Conservation (phyloP, 805 yeast genomes). For the Suhomyces tanzawaensis region DNA sequence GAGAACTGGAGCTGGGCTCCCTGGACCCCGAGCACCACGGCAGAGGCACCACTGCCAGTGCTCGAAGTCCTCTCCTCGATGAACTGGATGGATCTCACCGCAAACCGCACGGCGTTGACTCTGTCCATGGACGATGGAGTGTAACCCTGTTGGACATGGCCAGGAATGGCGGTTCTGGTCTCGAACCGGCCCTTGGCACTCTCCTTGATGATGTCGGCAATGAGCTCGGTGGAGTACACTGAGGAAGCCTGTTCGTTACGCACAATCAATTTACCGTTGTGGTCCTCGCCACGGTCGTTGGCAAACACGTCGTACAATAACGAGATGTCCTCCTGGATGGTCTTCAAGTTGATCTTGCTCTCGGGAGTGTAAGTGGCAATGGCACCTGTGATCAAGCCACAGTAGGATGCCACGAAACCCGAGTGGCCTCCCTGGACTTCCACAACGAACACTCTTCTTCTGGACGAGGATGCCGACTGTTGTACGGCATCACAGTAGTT, state of each 20-base stretch:
- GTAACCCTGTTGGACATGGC: conserved; percentile 98
- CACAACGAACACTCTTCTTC: conserved; percentile 92
- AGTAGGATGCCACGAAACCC: conserved; percentile 87
- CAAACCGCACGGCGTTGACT: conserved; percentile 83
- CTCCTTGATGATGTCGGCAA: conserved; percentile 80
- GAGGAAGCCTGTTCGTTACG: conserved; percentile 81
- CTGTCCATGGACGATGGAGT: conserved; percentile 94
- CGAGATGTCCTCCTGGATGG: conserved; percentile 73
- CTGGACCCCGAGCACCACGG: conserved; percentile 68
- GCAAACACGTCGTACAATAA: conserved; percentile 66
- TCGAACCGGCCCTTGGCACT: conserved; percentile 78
- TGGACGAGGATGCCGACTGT: conserved; percentile 90
- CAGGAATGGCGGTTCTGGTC: conserved; percentile 93
- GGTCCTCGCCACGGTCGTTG: conserved; percentile 71
- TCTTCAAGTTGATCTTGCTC: conserved; percentile 63
- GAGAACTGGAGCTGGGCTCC: conserved; percentile 64
- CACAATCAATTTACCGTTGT: conserved; percentile 82
- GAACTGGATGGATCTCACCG: conserved; percentile 85
- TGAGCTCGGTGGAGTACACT: conserved; percentile 75
- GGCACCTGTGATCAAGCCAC: conserved; percentile 87
- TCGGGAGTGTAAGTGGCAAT: conserved; percentile 91
- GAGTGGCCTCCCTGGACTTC: conserved; percentile 98
- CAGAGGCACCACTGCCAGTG: conserved; percentile 18
- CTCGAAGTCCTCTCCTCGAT: conserved; percentile 52
- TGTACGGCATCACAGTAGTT: conserved; percentile 93